These are phyloP conservation scores for Penicillium sp. DNA, from an alignment of 2,329 filamentous ascomycete species.

Conservation along the genomic window DNA sequence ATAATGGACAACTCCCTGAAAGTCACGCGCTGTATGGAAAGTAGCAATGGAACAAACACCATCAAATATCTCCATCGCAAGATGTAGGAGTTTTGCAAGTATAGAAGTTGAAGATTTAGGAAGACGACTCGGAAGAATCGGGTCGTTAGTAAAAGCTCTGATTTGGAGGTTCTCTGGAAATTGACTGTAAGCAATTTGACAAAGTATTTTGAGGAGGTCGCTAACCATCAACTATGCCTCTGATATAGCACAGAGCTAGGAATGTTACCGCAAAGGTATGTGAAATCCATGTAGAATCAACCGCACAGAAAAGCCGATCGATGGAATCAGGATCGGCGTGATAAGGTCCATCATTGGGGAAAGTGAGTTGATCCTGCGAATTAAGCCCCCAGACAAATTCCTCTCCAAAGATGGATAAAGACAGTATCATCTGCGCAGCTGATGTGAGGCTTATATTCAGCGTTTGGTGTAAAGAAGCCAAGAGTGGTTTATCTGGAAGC, in stretches of 20 bases:
- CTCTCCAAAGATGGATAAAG: constrained; percentile 6
- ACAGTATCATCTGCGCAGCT: constrained; percentile 17
- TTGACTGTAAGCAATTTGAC: neutral
- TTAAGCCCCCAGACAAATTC: constrained; percentile 9
- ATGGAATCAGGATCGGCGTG: constrained; percentile 9
- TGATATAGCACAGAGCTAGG: constrained; percentile 12
- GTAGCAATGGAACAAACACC: constrained; percentile 8
- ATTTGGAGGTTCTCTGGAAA: constrained; percentile 5
- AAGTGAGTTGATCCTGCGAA: constrained; percentile 11
- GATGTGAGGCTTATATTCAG: constrained; percentile 13
- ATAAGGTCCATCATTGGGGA: constrained; percentile 4
- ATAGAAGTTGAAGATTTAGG: constrained; percentile 5
- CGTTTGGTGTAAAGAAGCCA: constrained; percentile 1
- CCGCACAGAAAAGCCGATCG: constrained; percentile 13
- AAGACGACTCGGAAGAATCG: neutral
- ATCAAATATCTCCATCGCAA: constrained; percentile 15
- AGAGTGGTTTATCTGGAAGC: neutral
- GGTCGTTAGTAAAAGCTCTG: neutral
- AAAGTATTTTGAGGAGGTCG: too few species aligned
- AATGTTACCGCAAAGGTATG: constrained; percentile 17
- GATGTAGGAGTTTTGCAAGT: constrained; percentile 9
- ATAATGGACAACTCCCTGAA: constrained; percentile 14
- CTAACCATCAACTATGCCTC: constrained; percentile 15
- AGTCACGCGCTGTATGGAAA: constrained; percentile 15
- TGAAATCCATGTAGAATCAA: constrained; percentile 19